Evolutionary conservation across 768 basidiomycete species (phyloP), one percentile per base, ranked within the genome.

Genomic region (Neoboletus magnificus): DNA sequence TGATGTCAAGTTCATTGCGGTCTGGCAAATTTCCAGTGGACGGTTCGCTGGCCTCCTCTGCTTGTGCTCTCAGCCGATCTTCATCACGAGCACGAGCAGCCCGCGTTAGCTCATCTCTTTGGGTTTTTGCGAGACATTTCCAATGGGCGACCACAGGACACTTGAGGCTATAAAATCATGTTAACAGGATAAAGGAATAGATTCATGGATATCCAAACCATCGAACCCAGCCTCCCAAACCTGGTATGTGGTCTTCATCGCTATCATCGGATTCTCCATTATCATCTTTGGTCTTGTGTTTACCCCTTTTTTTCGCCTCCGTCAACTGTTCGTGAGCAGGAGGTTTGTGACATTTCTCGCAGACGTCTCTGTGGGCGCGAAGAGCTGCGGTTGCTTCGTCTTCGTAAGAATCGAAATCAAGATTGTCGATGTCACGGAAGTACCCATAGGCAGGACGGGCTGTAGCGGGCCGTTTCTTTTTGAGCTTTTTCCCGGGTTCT

Each of bases 131-230:
- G 27, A 93, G 74, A 66, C 91, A 93, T 36, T 71, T 79, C 89
- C 88, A 93, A 66, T 93, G 91, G 37, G 82, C 82, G 22, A 79
- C 77, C 42, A 91, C 82, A 15, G 89, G 86, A 57, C 91, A 94
- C 67, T 83, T 87, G 40, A 91, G 76, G 66, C 90, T 92, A 54
- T 23, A 27, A 46, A 65, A 48, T 23, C 3, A 40, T 10, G 33
- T 69, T 10, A 67, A 46, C 40, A 56, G 36, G 18, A 39, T 32
- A 41, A 50, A 42, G 44, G 42, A 54, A 42, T 30, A 41, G 5
- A 36, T 32, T 1, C 1, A 0, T 36, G n/a, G n/a, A 48, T 32
- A 42, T 72, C 27, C 80, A 53, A 67, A 90, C 90, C 91, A 94
- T 72, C 83, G 79, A 59, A 93, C 83, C 91, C 91, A 94, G 27